phyloP scores from a whole-genome alignment of 768 basidiomycete genomes.

The Lactarius hatsudake region DNA sequence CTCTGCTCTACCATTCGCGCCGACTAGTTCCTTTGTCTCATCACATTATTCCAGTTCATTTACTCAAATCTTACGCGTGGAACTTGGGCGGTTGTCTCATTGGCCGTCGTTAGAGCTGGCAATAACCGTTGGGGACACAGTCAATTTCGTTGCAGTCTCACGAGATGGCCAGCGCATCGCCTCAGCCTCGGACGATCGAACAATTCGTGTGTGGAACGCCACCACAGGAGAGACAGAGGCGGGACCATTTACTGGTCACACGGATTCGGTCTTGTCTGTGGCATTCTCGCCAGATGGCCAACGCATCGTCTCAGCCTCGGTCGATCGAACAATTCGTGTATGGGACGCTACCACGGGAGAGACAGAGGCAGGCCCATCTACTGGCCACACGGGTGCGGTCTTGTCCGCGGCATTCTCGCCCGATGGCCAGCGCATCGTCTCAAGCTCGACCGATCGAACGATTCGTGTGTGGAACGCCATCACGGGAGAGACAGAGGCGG shows the following conservation, averaged over 20 bases:
- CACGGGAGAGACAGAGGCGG: neutral
- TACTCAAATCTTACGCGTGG: neutral
- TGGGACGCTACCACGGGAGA: neutral
- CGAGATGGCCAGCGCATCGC: constrained; percentile 9
- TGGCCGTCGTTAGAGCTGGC: neutral
- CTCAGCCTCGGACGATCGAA: neutral
- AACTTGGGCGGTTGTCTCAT: neutral
- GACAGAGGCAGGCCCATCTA: neutral
- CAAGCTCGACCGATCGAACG: neutral
- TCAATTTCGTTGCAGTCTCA: constrained; percentile 3
- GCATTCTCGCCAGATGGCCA: neutral
- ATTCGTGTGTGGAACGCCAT: neutral
- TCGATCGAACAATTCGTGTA: neutral
- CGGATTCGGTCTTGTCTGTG: too few species aligned
- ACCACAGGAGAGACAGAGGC: neutral
- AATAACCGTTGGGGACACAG: neutral
- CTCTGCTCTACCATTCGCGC: neutral
- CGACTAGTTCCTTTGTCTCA: neutral
- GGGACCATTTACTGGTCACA: too few species aligned
- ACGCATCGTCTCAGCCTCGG: neutral
- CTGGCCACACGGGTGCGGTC: neutral
- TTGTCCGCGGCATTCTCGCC: neutral
- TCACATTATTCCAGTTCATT: neutral
- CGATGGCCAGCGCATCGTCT: neutral
- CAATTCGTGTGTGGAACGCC: constrained; percentile 5